These are phyloP conservation scores for Colletotrichum abscissum DNA, from an alignment of 2,329 filamentous ascomycete genomes.

Conservation along the genomic window DNA sequence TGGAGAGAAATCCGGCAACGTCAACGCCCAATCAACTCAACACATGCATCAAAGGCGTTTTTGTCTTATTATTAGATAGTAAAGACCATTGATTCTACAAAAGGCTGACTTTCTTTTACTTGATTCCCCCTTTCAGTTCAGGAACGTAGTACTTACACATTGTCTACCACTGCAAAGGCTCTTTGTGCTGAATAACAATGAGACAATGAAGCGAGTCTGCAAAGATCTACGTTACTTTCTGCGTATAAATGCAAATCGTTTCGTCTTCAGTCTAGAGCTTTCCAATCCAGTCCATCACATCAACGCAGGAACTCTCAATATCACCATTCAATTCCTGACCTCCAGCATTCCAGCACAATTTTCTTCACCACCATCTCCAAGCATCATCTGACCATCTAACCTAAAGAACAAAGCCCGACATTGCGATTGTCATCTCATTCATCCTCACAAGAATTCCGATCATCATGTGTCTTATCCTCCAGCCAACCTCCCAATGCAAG, in stretches of 20 bases:
- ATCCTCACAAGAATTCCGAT: not conserved
- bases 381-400: not conserved
- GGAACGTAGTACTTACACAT: not conserved
- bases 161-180: not conserved
- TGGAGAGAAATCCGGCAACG: not conserved
- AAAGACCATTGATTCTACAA: not conserved
- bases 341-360: no score
- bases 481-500: not conserved
- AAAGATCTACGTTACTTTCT: not conserved
- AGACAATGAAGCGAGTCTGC: not conserved
- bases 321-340: no score
- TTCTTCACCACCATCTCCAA: not conserved
- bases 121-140: not conserved
- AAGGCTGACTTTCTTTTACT: not conserved
- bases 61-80: not conserved
- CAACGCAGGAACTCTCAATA: no score
- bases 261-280: not conserved
- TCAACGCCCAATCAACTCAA: not conserved
- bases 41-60: fast-evolving
- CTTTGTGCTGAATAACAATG: not conserved
- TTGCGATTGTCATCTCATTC: not conserved
- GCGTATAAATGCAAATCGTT: not conserved
- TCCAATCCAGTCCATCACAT: not conserved
- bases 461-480: not conserved
- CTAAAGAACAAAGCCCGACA: not conserved